Evolutionary conservation across 805 yeast species (phyloP).

Genomic region (Starmerella apicola): DNA sequence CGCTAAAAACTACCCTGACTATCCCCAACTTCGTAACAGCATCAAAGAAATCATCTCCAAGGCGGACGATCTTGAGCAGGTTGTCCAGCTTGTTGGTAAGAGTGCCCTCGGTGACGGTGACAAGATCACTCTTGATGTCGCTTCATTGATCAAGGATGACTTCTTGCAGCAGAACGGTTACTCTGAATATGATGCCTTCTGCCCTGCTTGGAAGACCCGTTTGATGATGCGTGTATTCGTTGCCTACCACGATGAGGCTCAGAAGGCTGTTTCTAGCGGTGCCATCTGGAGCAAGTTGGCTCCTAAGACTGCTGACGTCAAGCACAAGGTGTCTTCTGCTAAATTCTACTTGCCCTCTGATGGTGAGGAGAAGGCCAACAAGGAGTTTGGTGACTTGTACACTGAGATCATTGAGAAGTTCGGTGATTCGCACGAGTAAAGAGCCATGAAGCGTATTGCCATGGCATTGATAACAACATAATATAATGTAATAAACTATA

Average conservation of each 20-base stretch:
- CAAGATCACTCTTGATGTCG: conserved; percentile 90
- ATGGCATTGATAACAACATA: no score
- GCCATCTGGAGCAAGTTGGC: conserved; percentile 87
- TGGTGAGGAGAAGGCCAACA: conserved; percentile 68
- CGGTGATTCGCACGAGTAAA: conserved; percentile 88
- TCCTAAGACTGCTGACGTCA: conserved; percentile 80
- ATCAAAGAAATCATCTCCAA: conserved; percentile 88
- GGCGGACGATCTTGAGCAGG: conserved; percentile 98
- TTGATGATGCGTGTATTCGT: conserved; percentile 96
- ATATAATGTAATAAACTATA: no score
- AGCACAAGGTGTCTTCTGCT: conserved; percentile 85
- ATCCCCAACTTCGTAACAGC: conserved; percentile 78
- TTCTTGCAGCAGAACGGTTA: conserved; percentile 99
- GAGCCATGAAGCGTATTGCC: no score
- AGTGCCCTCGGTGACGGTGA: conserved; percentile 94
- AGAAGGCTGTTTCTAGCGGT: conserved; percentile 87
- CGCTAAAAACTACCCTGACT: conserved; percentile 77
- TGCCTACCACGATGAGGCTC: conserved; percentile 90
- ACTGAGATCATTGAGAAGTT: conserved; percentile 74
- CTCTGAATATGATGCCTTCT: conserved; percentile 94
- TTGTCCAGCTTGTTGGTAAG: conserved; percentile 97
- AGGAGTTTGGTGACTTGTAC: conserved; percentile 66
- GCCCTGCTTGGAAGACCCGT: conserved; percentile 98
- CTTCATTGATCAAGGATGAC: conserved; percentile 87
- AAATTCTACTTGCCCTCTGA: conserved; percentile 92